phyloP scores from a whole-genome alignment of 129 eudicot species.

The Ambrosia trifida region DNA sequence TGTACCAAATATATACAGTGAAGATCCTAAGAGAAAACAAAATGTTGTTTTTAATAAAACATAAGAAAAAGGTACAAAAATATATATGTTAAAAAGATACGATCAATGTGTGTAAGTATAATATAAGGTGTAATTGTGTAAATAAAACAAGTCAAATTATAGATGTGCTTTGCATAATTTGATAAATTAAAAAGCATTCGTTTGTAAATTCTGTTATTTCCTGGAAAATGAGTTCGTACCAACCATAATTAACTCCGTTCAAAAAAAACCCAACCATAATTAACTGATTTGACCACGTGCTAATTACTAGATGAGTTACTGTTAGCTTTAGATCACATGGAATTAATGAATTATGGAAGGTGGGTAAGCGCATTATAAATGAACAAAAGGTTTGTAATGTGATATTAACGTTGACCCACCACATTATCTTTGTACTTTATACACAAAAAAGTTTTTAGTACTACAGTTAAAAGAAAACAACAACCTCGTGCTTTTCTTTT shows the following conservation, averaged over 20 bases:
- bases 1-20: too few species aligned
- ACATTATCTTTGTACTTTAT: neutral
- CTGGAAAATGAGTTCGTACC: neutral
- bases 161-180: neutral
- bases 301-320: neutral
- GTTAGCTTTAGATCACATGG: neutral
- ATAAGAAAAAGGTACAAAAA: too few species aligned
- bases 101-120: too few species aligned
- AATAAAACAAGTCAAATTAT: neutral
- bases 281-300: neutral
- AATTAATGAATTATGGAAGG: neutral
- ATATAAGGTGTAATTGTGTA: neutral
- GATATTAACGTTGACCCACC: conserved; percentile 8
- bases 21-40: too few species aligned
- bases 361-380: neutral
- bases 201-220: neutral
- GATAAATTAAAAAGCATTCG: neutral
- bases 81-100: too few species aligned
- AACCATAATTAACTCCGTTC: neutral
- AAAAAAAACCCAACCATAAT: conserved; percentile 2
- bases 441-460: too few species aligned
- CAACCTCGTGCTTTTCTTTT: too few species aligned
- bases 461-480: too few species aligned
- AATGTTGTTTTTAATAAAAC: too few species aligned
- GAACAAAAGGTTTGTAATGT: neutral